Conservation (phyloP, 2,329 filamentous ascomycete species). For the Fusarium musae region DNA sequence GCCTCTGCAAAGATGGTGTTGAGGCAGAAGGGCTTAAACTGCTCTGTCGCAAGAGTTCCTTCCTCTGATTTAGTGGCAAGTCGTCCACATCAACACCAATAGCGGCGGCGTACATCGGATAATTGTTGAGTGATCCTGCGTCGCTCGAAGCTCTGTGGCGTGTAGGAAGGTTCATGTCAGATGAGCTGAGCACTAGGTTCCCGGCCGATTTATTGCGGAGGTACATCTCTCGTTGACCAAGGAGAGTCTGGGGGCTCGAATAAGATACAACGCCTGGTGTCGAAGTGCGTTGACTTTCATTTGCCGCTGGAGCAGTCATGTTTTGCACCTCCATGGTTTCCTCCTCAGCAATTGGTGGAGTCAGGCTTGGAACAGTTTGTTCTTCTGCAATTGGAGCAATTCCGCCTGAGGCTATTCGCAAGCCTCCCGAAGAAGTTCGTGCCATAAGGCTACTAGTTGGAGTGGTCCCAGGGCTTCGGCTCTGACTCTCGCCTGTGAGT, state of each 20-base stretch:
- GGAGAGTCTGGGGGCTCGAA: constrained; percentile 64
- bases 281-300: constrained; percentile 45
- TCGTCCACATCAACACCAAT: constrained; percentile 68
- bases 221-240: constrained; percentile 66
- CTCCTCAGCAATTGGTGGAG: constrained; percentile 33
- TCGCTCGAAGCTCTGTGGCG: constrained; percentile 53
- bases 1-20: constrained; percentile 37
- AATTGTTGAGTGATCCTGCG: constrained; percentile 54
- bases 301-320: constrained; percentile 35
- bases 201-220: constrained; percentile 63
- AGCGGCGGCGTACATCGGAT: constrained; percentile 46
- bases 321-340: constrained; percentile 12
- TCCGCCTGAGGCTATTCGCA: constrained; percentile 44
- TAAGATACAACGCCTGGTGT: constrained; percentile 62
- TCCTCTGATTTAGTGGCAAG: constrained; percentile 76
- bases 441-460: constrained; percentile 30
- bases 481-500: constrained; percentile 39
- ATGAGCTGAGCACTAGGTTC: constrained; percentile 46
- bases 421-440: constrained; percentile 35
- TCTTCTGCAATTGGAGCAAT: constrained; percentile 61
- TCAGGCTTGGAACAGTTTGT: constrained; percentile 24
- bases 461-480: constrained; percentile 38
- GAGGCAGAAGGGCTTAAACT: constrained; percentile 52
- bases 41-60: constrained; percentile 67
- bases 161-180: constrained; percentile 44